phyloP scores from a whole-genome alignment of 2,329 filamentous ascomycete species.

The Teratosphaeria pseudoeucalypti region DNA sequence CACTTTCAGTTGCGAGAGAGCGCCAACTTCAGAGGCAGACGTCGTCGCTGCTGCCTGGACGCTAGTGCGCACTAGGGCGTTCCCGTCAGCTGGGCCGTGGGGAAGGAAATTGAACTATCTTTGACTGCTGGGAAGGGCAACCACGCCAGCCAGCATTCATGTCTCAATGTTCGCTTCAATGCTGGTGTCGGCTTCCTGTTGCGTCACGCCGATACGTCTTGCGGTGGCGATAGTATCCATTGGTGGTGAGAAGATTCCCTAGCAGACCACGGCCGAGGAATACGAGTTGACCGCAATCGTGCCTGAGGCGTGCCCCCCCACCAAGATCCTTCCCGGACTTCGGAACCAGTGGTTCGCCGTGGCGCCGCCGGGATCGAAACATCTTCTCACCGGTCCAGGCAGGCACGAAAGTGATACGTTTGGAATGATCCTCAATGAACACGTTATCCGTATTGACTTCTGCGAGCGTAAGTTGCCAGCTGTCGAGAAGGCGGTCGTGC shows the following conservation, averaged over 20 bases:
- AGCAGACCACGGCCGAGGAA: not conserved
- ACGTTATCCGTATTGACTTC: not conserved
- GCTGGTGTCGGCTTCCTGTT: not conserved
- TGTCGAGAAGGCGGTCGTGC: no score
- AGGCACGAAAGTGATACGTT: not conserved
- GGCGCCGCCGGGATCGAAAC: not conserved
- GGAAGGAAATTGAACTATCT: not conserved
- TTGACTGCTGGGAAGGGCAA: not conserved
- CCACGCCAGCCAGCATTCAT: not conserved
- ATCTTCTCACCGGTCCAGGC: not conserved
- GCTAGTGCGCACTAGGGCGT: not conserved
- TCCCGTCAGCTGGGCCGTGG: not conserved
- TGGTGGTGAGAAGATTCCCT: not conserved
- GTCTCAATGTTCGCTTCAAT: not conserved
- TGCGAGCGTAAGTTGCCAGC: no score
- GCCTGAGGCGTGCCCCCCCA: not conserved
- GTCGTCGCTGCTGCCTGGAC: not conserved
- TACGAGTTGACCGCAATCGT: not conserved
- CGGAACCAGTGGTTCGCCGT: not conserved
- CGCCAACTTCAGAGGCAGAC: not conserved
- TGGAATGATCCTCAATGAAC: not conserved
- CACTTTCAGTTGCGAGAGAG: not conserved
- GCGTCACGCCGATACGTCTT: not conserved
- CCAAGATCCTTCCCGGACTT: not conserved
- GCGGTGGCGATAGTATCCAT: not conserved